phyloP scores from a whole-genome alignment of 352 stramenopile species.

The Blastocystis sp. region DNA sequence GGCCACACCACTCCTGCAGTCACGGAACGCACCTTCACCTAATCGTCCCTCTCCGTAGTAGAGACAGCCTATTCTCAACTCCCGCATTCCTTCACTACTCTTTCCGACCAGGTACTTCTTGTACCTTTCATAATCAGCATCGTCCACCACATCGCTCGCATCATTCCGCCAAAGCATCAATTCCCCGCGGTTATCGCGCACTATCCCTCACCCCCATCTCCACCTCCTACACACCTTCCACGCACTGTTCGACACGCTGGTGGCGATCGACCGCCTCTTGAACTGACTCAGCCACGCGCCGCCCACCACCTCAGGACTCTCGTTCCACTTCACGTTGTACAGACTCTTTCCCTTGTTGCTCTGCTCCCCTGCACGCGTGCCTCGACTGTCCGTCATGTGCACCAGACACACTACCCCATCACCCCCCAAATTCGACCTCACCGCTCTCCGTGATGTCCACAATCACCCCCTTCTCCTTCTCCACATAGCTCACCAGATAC shows the following conservation, averaged over 20 bases:
- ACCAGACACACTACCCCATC: slow-evolving; percentile 33
- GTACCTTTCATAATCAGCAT: slow-evolving; percentile 13
- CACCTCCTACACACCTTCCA: slow-evolving; percentile 4
- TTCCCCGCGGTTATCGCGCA: background rate
- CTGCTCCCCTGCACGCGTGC: slow-evolving; percentile 50
- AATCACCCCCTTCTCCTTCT: background rate
- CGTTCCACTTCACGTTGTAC: slow-evolving; percentile 71
- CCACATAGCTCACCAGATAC: slow-evolving; percentile 56
- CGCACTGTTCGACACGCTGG: slow-evolving; percentile 56
- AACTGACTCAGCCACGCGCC: slow-evolving; percentile 26
- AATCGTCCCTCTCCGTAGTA: slow-evolving; percentile 63
- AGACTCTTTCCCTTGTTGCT: slow-evolving; percentile 37
- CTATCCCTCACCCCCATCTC: background rate
- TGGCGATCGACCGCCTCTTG: slow-evolving; percentile 51
- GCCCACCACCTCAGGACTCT: slow-evolving; percentile 33
- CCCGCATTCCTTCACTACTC: background rate
- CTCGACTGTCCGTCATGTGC: slow-evolving; percentile 55
- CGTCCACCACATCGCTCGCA: slow-evolving; percentile 26
- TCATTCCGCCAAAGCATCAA: background rate
- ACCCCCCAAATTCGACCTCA: background rate
- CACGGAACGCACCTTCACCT: background rate
- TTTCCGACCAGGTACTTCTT: background rate
- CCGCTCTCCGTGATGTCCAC: slow-evolving; percentile 37
- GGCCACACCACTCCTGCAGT: slow-evolving; percentile 21
- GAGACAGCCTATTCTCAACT: slow-evolving; percentile 31